Conservation (phyloP, 768 basidiomycete species). For the Pholiota conissans region DNA sequence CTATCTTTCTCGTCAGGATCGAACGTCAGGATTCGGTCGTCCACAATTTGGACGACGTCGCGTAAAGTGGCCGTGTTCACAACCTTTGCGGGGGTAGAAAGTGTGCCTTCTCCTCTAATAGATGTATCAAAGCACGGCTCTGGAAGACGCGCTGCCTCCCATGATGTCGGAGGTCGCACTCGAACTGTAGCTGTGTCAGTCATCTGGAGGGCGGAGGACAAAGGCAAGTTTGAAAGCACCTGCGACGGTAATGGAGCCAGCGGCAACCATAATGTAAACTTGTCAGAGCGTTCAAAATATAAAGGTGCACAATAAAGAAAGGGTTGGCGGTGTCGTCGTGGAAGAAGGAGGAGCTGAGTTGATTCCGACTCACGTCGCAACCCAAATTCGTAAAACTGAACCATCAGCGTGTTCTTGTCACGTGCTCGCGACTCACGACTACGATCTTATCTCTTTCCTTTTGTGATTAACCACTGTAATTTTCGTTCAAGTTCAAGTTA, state of each 20-base stretch:
- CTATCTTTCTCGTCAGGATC: constrained; percentile 92
- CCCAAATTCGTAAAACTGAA: constrained; percentile 27
- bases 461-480: constrained; percentile 9
- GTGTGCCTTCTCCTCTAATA: constrained; percentile 82
- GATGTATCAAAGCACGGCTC: constrained; percentile 68
- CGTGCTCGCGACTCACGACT: constrained; percentile 30
- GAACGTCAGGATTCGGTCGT: constrained; percentile 93
- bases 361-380: constrained; percentile 1
- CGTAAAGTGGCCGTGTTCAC: constrained; percentile 60
- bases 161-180: constrained; percentile 82
- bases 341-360: constrained; percentile 17
- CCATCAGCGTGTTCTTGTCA: constrained; percentile 38
- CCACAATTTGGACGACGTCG: constrained; percentile 84
- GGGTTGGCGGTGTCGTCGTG: constrained; percentile 13
- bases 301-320: constrained; percentile 9
- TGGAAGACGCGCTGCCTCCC: constrained; percentile 85
- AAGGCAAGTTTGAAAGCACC: constrained; percentile 42
- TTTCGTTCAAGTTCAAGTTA: background rate
- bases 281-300: constrained; percentile 2
- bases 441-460: constrained; percentile 28
- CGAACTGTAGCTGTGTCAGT: constrained; percentile 58
- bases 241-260: constrained; percentile 87
- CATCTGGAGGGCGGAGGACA: constrained; percentile 15
- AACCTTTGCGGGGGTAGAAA: constrained; percentile 66
- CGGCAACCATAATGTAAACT: constrained; percentile 62